These are phyloP conservation scores for Metarhizium humberi DNA, from an alignment of 2,329 filamentous ascomycete genomes.

Conservation along the genomic window DNA sequence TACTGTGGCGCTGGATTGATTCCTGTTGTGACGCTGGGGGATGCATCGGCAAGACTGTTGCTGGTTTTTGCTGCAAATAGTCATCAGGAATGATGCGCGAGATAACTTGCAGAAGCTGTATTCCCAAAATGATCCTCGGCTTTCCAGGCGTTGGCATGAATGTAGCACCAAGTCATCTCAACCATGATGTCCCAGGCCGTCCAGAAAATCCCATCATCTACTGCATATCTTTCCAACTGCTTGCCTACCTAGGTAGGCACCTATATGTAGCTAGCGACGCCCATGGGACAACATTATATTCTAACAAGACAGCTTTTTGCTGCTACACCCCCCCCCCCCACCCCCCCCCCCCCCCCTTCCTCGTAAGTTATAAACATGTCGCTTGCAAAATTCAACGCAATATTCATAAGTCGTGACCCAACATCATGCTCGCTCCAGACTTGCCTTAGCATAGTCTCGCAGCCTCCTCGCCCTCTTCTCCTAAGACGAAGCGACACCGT, in stretches of 20 bases:
- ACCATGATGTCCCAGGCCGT: background rate
- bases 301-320: no score
- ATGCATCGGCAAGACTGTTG: background rate
- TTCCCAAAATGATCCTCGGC: background rate
- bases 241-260: no score
- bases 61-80: background rate
- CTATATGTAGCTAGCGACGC: no score
- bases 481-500: constrained; percentile 10
- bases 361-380: no score
- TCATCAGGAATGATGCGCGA: background rate
- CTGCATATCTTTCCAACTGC: background rate
- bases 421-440: background rate
- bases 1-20: background rate
- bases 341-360: no score
- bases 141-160: background rate
- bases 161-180: background rate
- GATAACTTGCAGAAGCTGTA: background rate
- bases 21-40: background rate
- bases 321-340: no score
- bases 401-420: background rate
- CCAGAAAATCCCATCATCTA: background rate
- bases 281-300: no score
- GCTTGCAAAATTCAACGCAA: background rate
- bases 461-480: constrained; percentile 39
- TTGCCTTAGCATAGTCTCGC: background rate